Percentiles rank a stretch among this genome's conserved stretches.
Evolutionary conservation across 2,329 filamentous ascomycete species (phyloP).

Genomic region (Calonectria crousiana): DNA sequence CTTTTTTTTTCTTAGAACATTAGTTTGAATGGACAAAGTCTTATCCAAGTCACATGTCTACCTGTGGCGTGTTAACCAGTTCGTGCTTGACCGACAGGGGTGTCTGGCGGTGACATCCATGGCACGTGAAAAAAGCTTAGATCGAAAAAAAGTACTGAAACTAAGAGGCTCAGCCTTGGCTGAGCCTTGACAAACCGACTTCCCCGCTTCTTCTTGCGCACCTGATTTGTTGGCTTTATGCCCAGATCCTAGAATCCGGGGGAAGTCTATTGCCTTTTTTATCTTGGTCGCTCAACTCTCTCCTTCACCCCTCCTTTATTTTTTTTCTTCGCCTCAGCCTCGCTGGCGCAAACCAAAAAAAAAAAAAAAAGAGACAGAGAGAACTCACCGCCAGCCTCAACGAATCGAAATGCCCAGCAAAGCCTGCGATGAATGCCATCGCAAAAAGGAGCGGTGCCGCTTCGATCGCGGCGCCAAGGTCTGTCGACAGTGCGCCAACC

Average conservation of each 20-base stretch:
- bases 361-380: too few species aligned
- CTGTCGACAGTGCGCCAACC: neutral
- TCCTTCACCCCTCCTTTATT: neutral
- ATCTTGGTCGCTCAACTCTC: neutral
- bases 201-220: neutral
- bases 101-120: neutral
- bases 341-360: neutral
- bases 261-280: neutral
- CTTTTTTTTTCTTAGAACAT: neutral
- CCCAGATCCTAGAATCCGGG: neutral
- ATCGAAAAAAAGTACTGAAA: neutral
- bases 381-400: neutral
- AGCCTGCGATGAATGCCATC: conserved; percentile 4
- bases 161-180: neutral
- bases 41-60: neutral
- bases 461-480: neutral
- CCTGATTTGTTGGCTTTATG: neutral
- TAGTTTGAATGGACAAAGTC: neutral
- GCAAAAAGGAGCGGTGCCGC: neutral
- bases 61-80: neutral
- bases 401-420: neutral
- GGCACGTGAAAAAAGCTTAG: neutral
- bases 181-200: neutral
- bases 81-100: neutral
- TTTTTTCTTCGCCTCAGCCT: neutral